A percentile compares a stretch with the other conserved stretches of the same genome.
Conservation (phyloP, 805 yeast genomes). For the Cyberlindnera lachancei region DNA sequence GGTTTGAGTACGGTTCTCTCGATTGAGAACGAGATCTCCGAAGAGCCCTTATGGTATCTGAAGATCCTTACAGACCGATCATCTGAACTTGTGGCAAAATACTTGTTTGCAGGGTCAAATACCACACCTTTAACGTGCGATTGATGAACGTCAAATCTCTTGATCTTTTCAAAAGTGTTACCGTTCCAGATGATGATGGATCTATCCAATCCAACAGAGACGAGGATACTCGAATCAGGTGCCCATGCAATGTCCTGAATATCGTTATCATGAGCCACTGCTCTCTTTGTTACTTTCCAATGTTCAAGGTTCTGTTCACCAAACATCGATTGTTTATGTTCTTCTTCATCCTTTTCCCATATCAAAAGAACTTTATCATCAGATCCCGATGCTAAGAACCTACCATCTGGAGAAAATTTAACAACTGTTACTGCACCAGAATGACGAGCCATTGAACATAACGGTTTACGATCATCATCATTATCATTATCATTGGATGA, state of each 20-base stretch:
- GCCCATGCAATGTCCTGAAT: slow-evolving; percentile 98
- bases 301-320: slow-evolving; percentile 81
- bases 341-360: slow-evolving; percentile 84
- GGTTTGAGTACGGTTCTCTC: slow-evolving; percentile 83
- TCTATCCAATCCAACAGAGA: slow-evolving; percentile 91
- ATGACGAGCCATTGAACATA: slow-evolving; percentile 90
- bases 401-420: slow-evolving; percentile 85
- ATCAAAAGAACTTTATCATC: slow-evolving; percentile 88
- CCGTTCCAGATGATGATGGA: slow-evolving; percentile 94
- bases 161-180: slow-evolving; percentile 79
- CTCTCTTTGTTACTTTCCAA: slow-evolving; percentile 88
- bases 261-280: slow-evolving; percentile 96
- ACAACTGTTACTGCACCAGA: slow-evolving; percentile 96
- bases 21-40: slow-evolving; percentile 76
- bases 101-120: slow-evolving; percentile 97
- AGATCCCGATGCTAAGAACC: slow-evolving; percentile 89
- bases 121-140: slow-evolving; percentile 95
- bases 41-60: slow-evolving; percentile 71
- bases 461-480: slow-evolving; percentile 38
- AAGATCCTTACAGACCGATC: slow-evolving; percentile 87
- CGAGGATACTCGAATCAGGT: slow-evolving; percentile 84
- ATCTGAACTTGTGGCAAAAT: slow-evolving; percentile 94
- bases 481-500: too few species aligned
- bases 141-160: slow-evolving; percentile 86
- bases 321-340: slow-evolving; percentile 39